These are phyloP conservation scores for Erigeron philadelphicus DNA, from an alignment of 140 eudicot genomes.

Conservation along the genomic window DNA sequence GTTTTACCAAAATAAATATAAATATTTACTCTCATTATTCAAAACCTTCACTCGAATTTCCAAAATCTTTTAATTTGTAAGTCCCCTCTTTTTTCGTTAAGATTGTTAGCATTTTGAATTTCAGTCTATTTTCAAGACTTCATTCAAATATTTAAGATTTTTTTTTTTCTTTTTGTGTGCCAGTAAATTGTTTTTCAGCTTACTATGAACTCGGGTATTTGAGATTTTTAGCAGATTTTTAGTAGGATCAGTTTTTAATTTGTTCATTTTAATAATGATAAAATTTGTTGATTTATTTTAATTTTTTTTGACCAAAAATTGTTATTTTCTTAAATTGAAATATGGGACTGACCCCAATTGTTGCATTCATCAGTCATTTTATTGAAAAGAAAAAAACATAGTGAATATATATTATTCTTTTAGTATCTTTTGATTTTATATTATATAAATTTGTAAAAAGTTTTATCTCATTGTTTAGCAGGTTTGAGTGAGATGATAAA, in stretches of 20 bases:
- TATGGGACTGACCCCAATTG: background rate
- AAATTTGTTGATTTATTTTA: too few species aligned
- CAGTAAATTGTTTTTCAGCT: constrained; percentile 3
- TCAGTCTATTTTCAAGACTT: too few species aligned
- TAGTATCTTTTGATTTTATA: background rate
- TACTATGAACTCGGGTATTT: constrained; percentile 6
- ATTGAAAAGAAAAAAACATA: background rate
- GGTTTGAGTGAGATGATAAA: constrained; percentile 30
- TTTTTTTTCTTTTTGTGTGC: too few species aligned
- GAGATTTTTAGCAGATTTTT: constrained; percentile 12
- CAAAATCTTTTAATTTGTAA: too few species aligned
- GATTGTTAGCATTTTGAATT: background rate
- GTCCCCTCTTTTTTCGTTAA: background rate
- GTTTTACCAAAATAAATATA: background rate
- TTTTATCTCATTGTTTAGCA: constrained; percentile 11
- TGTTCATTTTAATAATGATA: too few species aligned
- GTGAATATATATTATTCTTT: background rate
- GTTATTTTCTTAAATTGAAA: constrained; percentile 2
- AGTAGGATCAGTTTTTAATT: constrained; percentile 2
- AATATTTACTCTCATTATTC: background rate
- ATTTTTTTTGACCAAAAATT: background rate
- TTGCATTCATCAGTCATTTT: background rate
- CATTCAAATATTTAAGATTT: too few species aligned
- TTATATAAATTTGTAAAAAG: too few species aligned
- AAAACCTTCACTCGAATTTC: too few species aligned